phyloP scores from a whole-genome alignment of 768 basidiomycete species.

The Russula brevipes region DNA sequence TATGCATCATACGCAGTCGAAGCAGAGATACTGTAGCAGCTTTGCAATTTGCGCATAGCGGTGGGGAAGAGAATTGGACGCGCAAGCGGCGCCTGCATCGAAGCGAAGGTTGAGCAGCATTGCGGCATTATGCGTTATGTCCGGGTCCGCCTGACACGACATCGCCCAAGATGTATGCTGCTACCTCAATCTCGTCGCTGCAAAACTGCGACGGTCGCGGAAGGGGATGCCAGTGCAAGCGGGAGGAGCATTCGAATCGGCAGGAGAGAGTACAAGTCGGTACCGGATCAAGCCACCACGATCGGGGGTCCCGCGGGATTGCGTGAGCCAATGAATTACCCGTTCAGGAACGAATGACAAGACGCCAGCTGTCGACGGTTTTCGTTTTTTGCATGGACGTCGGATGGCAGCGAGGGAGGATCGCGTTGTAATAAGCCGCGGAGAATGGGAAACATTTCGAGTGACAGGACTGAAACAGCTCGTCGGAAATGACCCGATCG shows the following conservation, averaged over 20 bases:
- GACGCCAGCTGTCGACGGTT: no score
- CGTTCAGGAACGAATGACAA: not conserved
- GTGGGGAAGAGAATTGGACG: not conserved
- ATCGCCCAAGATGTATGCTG: not conserved
- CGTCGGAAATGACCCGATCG: conserved; percentile 10
- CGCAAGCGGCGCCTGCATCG: not conserved
- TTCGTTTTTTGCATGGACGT: conserved; percentile 1
- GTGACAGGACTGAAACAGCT: not conserved
- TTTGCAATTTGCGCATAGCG: not conserved
- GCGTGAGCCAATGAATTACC: not conserved
- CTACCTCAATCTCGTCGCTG: not conserved
- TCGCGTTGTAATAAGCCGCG: conserved; percentile 6
- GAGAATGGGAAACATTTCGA: conserved; percentile 5
- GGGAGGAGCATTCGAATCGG: not conserved
- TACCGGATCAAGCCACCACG: not conserved
- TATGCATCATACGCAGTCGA: not conserved
- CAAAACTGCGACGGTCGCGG: not conserved
- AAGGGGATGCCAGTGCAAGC: not conserved
- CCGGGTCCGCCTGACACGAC: not conserved
- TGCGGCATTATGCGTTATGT: conserved; percentile 3
- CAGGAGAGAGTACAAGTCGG: not conserved
- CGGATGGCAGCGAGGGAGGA: not conserved
- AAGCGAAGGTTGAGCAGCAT: not conserved
- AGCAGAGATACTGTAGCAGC: not conserved
- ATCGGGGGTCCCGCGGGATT: not conserved